Conservation (phyloP, 129 eudicot genomes). For the Centella asiatica region DNA sequence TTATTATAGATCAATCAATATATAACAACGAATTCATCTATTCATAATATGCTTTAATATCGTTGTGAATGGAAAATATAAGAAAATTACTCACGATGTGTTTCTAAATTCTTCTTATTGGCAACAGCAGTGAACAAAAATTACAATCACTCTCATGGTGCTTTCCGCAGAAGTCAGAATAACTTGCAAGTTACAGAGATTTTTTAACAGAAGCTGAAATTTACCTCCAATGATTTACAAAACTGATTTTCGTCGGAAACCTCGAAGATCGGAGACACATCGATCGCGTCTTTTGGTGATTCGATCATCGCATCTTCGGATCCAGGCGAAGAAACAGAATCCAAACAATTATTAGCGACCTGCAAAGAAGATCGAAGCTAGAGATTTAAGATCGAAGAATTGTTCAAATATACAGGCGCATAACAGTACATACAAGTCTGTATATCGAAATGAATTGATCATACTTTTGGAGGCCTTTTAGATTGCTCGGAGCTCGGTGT, state of each 20-base stretch:
- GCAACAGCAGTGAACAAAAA: no score
- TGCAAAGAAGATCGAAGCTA: background rate
- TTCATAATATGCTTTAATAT: no score
- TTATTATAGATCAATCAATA: background rate
- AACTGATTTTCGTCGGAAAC: conserved; percentile 21
- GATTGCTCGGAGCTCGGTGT: background rate
- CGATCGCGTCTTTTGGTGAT: conserved; percentile 13
- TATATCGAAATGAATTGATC: background rate
- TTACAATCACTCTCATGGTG: no score
- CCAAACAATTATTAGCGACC: conserved; percentile 21
- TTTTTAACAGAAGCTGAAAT: background rate
- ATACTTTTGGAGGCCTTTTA: background rate
- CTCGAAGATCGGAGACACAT: conserved; percentile 10
- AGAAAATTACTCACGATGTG: no score
- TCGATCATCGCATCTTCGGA: conserved; percentile 18
- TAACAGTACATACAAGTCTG: no score
- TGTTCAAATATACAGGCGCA: no score
- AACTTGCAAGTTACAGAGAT: background rate
- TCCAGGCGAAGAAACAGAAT: conserved; percentile 16
- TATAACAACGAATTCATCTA: background rate
- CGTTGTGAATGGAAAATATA: background rate
- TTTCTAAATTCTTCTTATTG: no score
- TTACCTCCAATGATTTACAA: conserved; percentile 26
- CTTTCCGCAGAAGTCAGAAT: background rate
- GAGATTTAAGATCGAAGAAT: background rate